Evolutionary conservation across 2,329 filamentous ascomycete species (phyloP).

Genomic region (Aspergillus niger): DNA sequence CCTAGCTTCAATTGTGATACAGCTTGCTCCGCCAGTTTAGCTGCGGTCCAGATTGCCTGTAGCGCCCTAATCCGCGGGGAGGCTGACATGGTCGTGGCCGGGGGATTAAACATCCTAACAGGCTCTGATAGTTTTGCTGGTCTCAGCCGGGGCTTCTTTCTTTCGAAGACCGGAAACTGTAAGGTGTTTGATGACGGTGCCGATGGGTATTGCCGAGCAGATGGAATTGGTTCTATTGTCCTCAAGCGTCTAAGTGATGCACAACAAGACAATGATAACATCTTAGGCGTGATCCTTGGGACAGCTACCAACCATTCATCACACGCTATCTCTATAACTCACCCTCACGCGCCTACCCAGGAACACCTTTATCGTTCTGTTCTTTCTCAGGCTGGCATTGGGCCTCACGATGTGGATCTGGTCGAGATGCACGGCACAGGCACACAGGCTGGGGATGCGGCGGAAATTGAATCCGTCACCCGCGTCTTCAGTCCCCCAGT

Average conservation of each 20-base stretch:
- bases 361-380: constrained; percentile 25
- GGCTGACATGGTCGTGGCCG: constrained; percentile 76
- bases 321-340: constrained; percentile 50
- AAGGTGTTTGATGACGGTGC: constrained; percentile 54
- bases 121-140: constrained; percentile 77
- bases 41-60: too few species aligned
- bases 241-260: constrained; percentile 56
- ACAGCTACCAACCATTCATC: constrained; percentile 49
- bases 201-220: constrained; percentile 58
- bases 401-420: too few species aligned
- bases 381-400: too few species aligned
- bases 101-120: constrained; percentile 72
- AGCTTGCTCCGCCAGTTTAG: constrained; percentile 59
- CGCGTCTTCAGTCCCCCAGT: too few species aligned
- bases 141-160: constrained; percentile 57
- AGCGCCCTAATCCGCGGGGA: constrained; percentile 51
- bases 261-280: constrained; percentile 50
- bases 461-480: constrained; percentile 39
- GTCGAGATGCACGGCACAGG: constrained; percentile 46
- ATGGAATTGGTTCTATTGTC: constrained; percentile 53
- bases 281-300: constrained; percentile 47
- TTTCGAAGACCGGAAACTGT: constrained; percentile 42
- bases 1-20: constrained; percentile 73
- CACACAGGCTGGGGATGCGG: constrained; percentile 42
- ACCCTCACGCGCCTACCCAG: constrained; percentile 43